phyloP scores from a whole-genome alignment of 2,329 filamentous ascomycete species.

The Nigrograna mackinnonii region DNA sequence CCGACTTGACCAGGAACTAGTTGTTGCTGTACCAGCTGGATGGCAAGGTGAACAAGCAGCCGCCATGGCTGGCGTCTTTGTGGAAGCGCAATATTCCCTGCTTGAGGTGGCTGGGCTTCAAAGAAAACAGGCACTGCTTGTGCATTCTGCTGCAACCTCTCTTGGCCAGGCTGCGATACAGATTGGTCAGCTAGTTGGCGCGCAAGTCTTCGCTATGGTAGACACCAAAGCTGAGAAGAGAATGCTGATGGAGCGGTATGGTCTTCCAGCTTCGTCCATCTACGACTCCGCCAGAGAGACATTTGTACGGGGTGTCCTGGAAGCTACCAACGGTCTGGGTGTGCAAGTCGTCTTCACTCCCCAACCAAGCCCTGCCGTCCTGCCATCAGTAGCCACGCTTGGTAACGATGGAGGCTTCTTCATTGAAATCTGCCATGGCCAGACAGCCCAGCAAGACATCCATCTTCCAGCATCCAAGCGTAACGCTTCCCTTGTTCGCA shows the following conservation, averaged over 20 bases:
- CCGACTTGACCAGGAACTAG: neutral
- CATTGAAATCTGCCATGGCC: neutral
- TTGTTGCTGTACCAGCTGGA: conserved; percentile 1
- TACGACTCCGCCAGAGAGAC: conserved; percentile 25
- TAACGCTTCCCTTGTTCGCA: conserved; percentile 3
- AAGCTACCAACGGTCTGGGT: conserved; percentile 30
- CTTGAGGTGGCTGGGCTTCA: conserved; percentile 29
- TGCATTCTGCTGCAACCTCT: conserved; percentile 30
- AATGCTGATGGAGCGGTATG: conserved; percentile 17
- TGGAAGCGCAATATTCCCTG: conserved; percentile 21
- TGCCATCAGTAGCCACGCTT: neutral
- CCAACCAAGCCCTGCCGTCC: neutral
- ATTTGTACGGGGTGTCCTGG: conserved; percentile 25
- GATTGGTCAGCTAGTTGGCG: conserved; percentile 24
- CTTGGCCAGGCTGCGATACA: conserved; percentile 33
- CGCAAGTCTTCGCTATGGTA: conserved; percentile 27
- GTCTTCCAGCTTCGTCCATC: conserved; percentile 30
- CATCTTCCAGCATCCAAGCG: conserved; percentile 1
- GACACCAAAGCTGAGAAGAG: conserved; percentile 22
- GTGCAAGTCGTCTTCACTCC: conserved; percentile 36
- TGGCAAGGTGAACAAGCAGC: neutral
- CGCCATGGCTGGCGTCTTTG: neutral
- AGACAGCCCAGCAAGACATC: neutral
- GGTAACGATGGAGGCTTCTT: neutral
- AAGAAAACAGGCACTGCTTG: conserved; percentile 34